These are phyloP conservation scores for Millerozyma miso DNA, from an alignment of 805 yeast species.

Conservation along the genomic window DNA sequence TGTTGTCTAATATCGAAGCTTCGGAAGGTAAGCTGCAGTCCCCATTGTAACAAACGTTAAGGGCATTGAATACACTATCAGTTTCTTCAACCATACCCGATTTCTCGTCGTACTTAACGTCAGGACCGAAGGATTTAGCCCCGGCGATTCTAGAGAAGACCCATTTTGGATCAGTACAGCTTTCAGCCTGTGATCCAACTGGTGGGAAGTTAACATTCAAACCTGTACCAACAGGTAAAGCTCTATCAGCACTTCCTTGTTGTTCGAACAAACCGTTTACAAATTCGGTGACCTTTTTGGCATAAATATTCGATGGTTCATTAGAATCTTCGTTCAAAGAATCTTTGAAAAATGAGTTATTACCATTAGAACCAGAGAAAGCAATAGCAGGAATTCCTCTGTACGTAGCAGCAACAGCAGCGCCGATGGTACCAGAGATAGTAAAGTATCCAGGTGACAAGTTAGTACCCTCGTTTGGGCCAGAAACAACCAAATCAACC, in stretches of 20 bases:
- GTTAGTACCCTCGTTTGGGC: constrained; percentile 53
- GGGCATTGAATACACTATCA: constrained; percentile 12
- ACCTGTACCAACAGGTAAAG: constrained; percentile 43
- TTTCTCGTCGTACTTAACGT: constrained; percentile 36
- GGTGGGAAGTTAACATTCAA: constrained; percentile 46
- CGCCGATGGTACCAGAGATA: constrained; percentile 50
- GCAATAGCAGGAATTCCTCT: constrained; percentile 50
- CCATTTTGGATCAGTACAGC: constrained; percentile 42
- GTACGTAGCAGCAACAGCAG: constrained; percentile 44
- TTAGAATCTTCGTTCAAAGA: constrained; percentile 36
- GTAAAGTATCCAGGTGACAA: constrained; percentile 40
- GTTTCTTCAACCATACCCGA: constrained; percentile 23
- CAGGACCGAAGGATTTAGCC: constrained; percentile 2
- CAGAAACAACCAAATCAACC: constrained; percentile 44
- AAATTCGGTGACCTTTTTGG: constrained; percentile 36
- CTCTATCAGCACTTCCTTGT: constrained; percentile 33
- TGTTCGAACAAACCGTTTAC: constrained; percentile 32
- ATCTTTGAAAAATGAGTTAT: constrained; percentile 49
- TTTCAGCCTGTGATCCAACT: constrained; percentile 30
- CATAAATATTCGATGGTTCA: constrained; percentile 43
- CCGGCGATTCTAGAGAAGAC: constrained; percentile 38
- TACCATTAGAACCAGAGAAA: constrained; percentile 46
- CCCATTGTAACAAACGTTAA: constrained; percentile 36
- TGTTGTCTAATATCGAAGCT: constrained; percentile 19
- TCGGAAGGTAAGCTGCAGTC: constrained; percentile 44